Evolutionary conservation across 2,329 filamentous ascomycete genomes (phyloP), one percentile per base, ranked within the genome.

Genomic region (Botryotinia calthae): DNA sequence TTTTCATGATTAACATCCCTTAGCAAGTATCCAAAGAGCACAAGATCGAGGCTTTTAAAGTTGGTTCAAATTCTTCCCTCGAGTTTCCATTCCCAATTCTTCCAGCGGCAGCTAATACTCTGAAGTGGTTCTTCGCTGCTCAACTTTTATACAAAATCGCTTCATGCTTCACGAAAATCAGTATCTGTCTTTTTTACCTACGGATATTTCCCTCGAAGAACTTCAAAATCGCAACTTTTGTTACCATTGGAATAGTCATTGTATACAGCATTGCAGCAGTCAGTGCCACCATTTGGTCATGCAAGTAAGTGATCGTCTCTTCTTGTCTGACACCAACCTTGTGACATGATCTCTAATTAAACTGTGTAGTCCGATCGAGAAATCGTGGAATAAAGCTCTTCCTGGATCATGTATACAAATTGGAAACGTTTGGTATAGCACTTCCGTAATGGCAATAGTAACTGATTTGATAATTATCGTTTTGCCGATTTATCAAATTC

Each of bases 361-460:
- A 51, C 48, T 34, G 22, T 44, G 18, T 6, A 59, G 54, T 46
- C 54, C 40, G 31, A 59, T 59, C 34, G 67, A 58, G 16, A 70
- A 46, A 44, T 70, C 51, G 25, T 51, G 48, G 67, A 58, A 70
- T 75, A 56, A 74, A 74, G 31, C 76, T 66, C 56, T 63, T 65
- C 16, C 73, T 71, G 51, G 56, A 72, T n/a, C 48, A 56, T 68
- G 54, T 34, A 59, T 63, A 51, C 42, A 34, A 10, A 71, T 71
- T 25, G 58, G 58, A 28, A 10, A 48, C 1, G 63, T 75, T 48
- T 76, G 73, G 77, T 87, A 91, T 20, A 89, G 89, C 12, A 91
- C 89, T 2, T 88, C 90, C 2, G 89, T 89, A 0, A 85, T 91
- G 72, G 91, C 91, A 81, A 90, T 92, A 75, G 87, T 89, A 14